These are phyloP conservation scores for Geoglossum cookeanum DNA, from an alignment of 2,329 filamentous ascomycete species.

Conservation along the genomic window DNA sequence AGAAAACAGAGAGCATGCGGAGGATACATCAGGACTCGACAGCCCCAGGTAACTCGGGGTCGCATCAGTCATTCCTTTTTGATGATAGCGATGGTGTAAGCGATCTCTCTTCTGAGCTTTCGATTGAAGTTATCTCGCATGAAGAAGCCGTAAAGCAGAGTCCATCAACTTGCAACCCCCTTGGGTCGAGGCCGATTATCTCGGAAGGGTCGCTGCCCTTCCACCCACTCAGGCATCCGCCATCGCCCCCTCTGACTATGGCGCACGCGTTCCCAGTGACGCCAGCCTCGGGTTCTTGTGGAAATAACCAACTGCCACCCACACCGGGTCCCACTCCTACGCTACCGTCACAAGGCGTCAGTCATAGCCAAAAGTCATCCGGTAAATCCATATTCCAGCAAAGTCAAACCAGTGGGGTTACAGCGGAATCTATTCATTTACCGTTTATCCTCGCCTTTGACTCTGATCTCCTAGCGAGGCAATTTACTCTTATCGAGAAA, in stretches of 20 bases:
- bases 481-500: constrained; percentile 45
- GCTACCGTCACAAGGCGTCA: not conserved
- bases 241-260: constrained; percentile 26
- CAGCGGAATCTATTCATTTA: constrained; percentile 25
- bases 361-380: not conserved
- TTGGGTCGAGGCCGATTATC: not conserved
- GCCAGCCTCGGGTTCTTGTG: not conserved
- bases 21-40: constrained; percentile 26
- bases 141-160: constrained; percentile 18
- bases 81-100: constrained; percentile 36
- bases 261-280: constrained; percentile 20
- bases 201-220: constrained; percentile 15
- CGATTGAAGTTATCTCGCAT: constrained; percentile 29
- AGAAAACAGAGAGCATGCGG: constrained; percentile 31
- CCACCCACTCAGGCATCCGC: constrained; percentile 27
- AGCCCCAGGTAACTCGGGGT: constrained; percentile 16
- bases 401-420: not conserved
- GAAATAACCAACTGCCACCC: constrained; percentile 15
- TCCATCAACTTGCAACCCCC: constrained; percentile 10
- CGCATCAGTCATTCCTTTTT: constrained; percentile 29
- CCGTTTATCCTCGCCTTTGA: constrained; percentile 45
- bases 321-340: constrained; percentile 26
- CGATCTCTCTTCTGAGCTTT: constrained; percentile 31
- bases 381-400: not conserved
- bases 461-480: constrained; percentile 39